Conservation (phyloP, 2,329 filamentous ascomycete species). For the Botrytis pseudocinerea region DNA sequence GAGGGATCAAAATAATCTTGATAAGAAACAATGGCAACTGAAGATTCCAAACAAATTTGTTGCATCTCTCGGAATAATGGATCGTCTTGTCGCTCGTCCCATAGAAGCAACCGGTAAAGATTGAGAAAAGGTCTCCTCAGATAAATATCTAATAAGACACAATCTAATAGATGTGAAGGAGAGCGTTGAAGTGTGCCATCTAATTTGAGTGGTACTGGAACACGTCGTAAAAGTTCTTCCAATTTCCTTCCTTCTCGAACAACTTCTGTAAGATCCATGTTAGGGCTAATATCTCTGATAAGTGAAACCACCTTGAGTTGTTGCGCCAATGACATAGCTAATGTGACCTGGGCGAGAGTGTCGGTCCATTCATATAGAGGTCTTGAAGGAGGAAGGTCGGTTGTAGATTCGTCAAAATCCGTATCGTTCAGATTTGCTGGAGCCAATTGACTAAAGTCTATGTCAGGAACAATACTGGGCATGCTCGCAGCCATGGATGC, state of each 20-base stretch:
- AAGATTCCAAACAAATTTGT: constrained; percentile 23
- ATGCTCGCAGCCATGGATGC: constrained; percentile 52
- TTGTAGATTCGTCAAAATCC: constrained; percentile 26
- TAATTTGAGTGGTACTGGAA: constrained; percentile 6
- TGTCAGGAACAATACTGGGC: constrained; percentile 48
- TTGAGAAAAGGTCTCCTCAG: constrained; percentile 26
- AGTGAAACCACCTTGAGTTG: constrained; percentile 23
- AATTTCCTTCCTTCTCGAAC: constrained; percentile 20
- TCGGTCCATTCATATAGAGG: constrained; percentile 25
- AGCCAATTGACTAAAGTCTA: constrained; percentile 53
- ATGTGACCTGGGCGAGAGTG: constrained; percentile 23
- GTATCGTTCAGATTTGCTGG: constrained; percentile 46
- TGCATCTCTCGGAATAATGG: constrained; percentile 17
- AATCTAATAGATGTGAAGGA: constrained; percentile 20
- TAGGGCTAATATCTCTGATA: constrained; percentile 15
- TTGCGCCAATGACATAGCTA: constrained; percentile 20
- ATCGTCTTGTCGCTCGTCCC: constrained; percentile 20
- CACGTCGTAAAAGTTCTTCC: constrained; percentile 3
- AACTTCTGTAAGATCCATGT: constrained; percentile 11
- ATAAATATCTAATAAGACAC: constrained; percentile 24
- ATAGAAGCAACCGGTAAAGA: constrained; percentile 22
- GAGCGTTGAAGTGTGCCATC: constrained; percentile 11
- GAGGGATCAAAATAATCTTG: constrained; percentile 27
- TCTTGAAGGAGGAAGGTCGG: constrained; percentile 23
- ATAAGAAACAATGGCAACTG: constrained; percentile 27